Base-by-base conservation (phyloP, 2,329 filamentous ascomycete species). In the Thielaviopsis ethacetica region DNA sequence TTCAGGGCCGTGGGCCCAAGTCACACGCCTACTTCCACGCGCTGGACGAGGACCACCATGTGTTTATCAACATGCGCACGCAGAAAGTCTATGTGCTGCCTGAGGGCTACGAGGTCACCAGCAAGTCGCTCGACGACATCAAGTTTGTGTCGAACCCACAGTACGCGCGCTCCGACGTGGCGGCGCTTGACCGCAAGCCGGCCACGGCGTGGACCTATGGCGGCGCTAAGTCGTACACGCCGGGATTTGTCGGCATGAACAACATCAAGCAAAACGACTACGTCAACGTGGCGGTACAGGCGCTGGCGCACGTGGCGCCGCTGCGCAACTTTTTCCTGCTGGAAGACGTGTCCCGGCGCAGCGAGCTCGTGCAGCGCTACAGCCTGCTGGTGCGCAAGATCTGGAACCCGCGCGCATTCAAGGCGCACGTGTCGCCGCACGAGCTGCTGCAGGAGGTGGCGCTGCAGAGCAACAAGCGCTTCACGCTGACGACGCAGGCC, bases 191-290 rank as follows among this genome's bases (percentile, higher is more conserved):
- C 72, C 80, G 83, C 57, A 71, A 76, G 64, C 74, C 75, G 57
- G 76, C 77, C 67, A 65, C 75, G 19, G 81, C 82, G 52, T 90
- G 85, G 79, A 91, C 95, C 66, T 77, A 97, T 50, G 77, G 78
- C 55, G 89, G 89, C 63, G 27, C 27, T 50, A 88, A 86, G 71
- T 83, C 86, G 68, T 98, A 98, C 72, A 85, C 85, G 64, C 93
- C 93, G 21, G 91, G 93, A 5, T 98, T 91, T 69, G 89, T 98
- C 62, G 93, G 93, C 64, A 94, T 98, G 88, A 98, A 98, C 78
- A 98, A 98, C 73, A 96, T 98, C 77, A 98, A 98, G 72, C 89
- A 93, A 61, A 98, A 98, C 73, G 93, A 98, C 75, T 98, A 98
- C 73, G 80, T 97, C 68, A 98, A 98, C 68, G 91, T 95, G 26